Base-by-base conservation (phyloP, 179 eudicot genomes). In the Drosera spatulata region DNA sequence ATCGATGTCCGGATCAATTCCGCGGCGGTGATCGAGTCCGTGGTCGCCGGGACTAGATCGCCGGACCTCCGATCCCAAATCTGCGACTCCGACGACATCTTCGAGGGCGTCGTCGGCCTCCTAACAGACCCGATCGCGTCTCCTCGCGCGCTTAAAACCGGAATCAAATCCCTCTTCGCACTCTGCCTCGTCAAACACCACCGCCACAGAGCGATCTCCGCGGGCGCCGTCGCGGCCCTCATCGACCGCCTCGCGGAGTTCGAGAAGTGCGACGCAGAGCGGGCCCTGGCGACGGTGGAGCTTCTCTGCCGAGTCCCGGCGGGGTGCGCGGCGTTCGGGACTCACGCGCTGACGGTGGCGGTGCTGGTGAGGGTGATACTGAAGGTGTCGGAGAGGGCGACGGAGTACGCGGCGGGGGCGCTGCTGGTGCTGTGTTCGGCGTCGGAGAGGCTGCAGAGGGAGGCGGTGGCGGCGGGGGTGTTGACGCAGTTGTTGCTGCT, bases 351-450 rank as follows among this genome's bases (percentile, higher is more conserved):
- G 45, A 79, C 94, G 3, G 91, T 83, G 7, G 85, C 91, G 4
- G 22, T 85, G 2, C 69, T 91, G 6, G 97, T 85, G 37, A 85
- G 78, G 66, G 76, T 72, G 0, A 75, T 91, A 1, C 68, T 87
- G 9, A 82, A 80, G 58, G 73, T 87, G 0, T 85, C 94, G 1
- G 94, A 83, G 2, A 71, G 97, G 6, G 91, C 97, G 46, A 87
- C 97, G 13, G 97, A 91, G 73, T 85, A 83, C 73, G 96, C 97
- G 0, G 86, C 97, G 14, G 97, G 97, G 5, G 85, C 97, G 37
- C 61, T 91, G 69, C 45, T 87, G 58, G 62, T 91, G 62, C 71
- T 91, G n/a, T 86, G 95, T 57, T 65, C 85, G 15, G 70, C 80
- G 37, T 73, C 86, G 61, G 96, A 88, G 72, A 65, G 61, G 66